These are phyloP conservation scores for Mucuna pruriens DNA, from an alignment of 306 rosid species.

Conservation along the genomic window DNA sequence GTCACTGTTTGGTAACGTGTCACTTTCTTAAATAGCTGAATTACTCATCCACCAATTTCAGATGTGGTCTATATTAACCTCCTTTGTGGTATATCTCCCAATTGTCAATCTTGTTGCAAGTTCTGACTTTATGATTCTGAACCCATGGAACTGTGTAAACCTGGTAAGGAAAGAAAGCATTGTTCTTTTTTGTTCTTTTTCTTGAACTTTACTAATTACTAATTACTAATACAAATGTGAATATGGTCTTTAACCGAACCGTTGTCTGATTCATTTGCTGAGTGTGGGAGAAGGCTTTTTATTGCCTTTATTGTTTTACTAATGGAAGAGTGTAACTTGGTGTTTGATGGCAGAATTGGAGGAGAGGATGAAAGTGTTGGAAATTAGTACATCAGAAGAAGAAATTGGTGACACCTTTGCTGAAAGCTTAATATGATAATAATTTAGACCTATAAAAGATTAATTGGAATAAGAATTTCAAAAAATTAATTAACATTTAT, in stretches of 20 bases:
- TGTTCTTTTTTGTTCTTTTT: too few relatives aligned
- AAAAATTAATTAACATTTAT: too few relatives aligned
- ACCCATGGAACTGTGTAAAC: conserved; percentile 43
- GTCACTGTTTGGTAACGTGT: conserved; percentile 49
- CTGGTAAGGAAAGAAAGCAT: conserved; percentile 32
- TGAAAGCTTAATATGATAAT: too few relatives aligned
- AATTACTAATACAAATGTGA: too few relatives aligned
- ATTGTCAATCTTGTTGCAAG: background rate
- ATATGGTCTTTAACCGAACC: too few relatives aligned
- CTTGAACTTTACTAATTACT: too few relatives aligned
- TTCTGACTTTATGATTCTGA: conserved; percentile 10
- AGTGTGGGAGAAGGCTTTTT: background rate
- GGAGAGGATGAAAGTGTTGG: conserved; percentile 75
- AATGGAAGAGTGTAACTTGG: background rate
- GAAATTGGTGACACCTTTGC: conserved; percentile 71
- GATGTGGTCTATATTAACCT: conserved; percentile 40
- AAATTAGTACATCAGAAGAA: conserved; percentile 47
- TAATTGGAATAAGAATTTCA: too few relatives aligned
- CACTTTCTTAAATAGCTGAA: conserved; percentile 39
- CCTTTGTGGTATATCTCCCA: conserved; percentile 18
- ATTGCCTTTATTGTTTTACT: background rate
- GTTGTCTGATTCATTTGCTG: too few relatives aligned
- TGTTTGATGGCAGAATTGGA: conserved; percentile 67
- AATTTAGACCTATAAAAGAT: too few relatives aligned
- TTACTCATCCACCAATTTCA: conserved; percentile 31